Percentiles rank a stretch among this genome's conserved stretches.
Evolutionary conservation across 2,329 filamentous ascomycete species (phyloP).

Genomic region (Leptographium lundbergii): DNA sequence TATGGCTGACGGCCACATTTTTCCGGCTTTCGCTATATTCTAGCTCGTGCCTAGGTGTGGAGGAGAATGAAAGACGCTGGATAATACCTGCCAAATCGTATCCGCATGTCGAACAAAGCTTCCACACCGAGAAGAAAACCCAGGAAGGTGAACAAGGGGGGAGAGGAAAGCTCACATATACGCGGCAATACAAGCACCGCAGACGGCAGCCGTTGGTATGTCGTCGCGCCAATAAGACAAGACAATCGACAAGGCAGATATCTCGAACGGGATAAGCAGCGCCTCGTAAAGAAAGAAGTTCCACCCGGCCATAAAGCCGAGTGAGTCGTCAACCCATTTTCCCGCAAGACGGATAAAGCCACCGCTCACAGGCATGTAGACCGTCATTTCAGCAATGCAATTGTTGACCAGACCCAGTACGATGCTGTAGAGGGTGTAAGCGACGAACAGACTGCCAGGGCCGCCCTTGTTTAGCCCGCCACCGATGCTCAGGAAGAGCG

Average conservation of each 20-base stretch:
- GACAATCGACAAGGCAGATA: conserved; percentile 23
- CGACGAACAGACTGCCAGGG: conserved; percentile 41
- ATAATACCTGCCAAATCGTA: background rate
- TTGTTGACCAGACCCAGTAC: conserved; percentile 52
- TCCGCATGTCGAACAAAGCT: background rate
- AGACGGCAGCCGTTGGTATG: conserved; percentile 37
- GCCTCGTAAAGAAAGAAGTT: conserved; percentile 31
- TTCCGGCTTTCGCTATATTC: too few species aligned
- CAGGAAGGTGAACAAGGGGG: background rate
- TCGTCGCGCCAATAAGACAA: conserved; percentile 33
- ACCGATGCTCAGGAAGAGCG: conserved; percentile 50
- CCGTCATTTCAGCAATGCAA: conserved; percentile 49
- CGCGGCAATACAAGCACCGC: conserved; percentile 33
- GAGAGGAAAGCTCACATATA: conserved; percentile 7
- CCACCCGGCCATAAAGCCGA: conserved; percentile 41
- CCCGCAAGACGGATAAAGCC: conserved; percentile 40
- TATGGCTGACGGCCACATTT: too few species aligned
- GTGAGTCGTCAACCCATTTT: conserved; percentile 52
- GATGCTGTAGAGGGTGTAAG: conserved; percentile 41
- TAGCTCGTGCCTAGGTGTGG: background rate
- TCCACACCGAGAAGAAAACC: background rate
- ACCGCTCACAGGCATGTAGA: conserved; percentile 48
- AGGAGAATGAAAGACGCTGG: background rate
- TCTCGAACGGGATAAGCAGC: conserved; percentile 27
- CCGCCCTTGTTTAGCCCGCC: conserved; percentile 33